Percentiles rank a stretch among this genome's conserved stretches.
These are phyloP conservation scores for Hortiboletus campestris DNA, from an alignment of 768 basidiomycete genomes.

Conservation along the genomic window DNA sequence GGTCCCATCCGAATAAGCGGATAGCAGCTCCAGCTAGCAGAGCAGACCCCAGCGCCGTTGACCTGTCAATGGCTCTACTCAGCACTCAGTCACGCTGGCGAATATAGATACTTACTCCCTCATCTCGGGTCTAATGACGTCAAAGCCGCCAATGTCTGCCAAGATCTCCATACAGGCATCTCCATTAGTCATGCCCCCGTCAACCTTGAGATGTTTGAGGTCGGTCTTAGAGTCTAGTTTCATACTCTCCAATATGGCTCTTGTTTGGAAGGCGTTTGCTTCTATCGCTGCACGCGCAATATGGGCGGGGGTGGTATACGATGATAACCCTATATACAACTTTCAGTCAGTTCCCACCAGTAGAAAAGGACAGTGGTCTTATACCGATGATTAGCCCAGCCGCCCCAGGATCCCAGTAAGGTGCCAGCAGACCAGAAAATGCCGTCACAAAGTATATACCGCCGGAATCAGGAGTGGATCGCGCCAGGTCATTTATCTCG, in stretches of 20 bases:
- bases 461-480: conserved; percentile 71
- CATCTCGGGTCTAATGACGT: conserved; percentile 92
- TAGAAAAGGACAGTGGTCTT: conserved; percentile 6
- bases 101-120: conserved; percentile 65
- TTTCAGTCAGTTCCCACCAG: neutral
- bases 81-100: neutral
- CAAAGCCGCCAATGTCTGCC: conserved; percentile 89
- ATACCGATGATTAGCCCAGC: conserved; percentile 80
- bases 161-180: conserved; percentile 85
- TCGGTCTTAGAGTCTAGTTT: conserved; percentile 80
- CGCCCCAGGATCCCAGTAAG: conserved; percentile 96
- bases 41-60: conserved; percentile 94
- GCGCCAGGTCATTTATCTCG: conserved; percentile 85
- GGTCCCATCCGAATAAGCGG: conserved; percentile 88
- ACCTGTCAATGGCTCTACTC: conserved; percentile 44
- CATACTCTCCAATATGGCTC: conserved; percentile 95
- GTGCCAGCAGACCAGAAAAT: conserved; percentile 93
- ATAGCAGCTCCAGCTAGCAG: conserved; percentile 90
- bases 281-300: conserved; percentile 94
- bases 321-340: conserved; percentile 56
- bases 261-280: conserved; percentile 94
- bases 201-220: conserved; percentile 86
- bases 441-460: conserved; percentile 97
- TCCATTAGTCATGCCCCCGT: conserved; percentile 98
- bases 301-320: conserved; percentile 89